Evolutionary conservation across 2,329 filamentous ascomycete species (phyloP).

Genomic region (Fonsecaea monophora): DNA sequence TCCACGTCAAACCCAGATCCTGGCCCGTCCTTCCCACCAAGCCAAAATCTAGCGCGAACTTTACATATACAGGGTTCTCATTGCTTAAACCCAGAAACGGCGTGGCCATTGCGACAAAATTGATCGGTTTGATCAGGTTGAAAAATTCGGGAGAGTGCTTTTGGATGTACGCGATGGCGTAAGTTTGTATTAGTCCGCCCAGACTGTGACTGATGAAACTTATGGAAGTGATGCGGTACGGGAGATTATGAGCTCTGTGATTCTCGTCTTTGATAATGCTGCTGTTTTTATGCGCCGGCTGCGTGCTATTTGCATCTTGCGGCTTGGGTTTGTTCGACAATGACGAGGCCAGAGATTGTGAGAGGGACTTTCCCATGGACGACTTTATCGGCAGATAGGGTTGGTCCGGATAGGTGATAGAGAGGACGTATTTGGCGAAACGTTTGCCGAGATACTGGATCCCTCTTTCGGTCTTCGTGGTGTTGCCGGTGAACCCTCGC

Average conservation of each 20-base stretch:
- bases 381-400: constrained; percentile 76
- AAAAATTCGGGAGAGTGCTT: constrained; percentile 83
- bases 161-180: constrained; percentile 82
- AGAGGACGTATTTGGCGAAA: constrained; percentile 86
- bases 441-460: constrained; percentile 98
- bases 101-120: constrained; percentile 90
- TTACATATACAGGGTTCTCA: constrained; percentile 96
- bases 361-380: constrained; percentile 57
- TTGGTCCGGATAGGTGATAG: constrained; percentile 92
- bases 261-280: constrained; percentile 60
- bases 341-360: constrained; percentile 55
- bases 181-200: constrained; percentile 84
- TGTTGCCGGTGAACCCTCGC: constrained; percentile 63
- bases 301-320: constrained; percentile 27
- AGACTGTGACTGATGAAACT: constrained; percentile 90
- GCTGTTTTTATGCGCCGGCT: constrained; percentile 66
- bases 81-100: constrained; percentile 88
- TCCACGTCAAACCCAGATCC: constrained; percentile 92
- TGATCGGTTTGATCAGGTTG: constrained; percentile 81
- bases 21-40: constrained; percentile 95
- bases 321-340: constrained; percentile 37
- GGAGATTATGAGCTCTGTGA: constrained; percentile 52
- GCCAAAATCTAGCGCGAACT: constrained; percentile 94
- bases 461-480: constrained; percentile 81
- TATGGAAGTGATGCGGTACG: constrained; percentile 76